Evolutionary conservation across 805 yeast genomes (phyloP).

Genomic region (Blastobotrys americana): DNA sequence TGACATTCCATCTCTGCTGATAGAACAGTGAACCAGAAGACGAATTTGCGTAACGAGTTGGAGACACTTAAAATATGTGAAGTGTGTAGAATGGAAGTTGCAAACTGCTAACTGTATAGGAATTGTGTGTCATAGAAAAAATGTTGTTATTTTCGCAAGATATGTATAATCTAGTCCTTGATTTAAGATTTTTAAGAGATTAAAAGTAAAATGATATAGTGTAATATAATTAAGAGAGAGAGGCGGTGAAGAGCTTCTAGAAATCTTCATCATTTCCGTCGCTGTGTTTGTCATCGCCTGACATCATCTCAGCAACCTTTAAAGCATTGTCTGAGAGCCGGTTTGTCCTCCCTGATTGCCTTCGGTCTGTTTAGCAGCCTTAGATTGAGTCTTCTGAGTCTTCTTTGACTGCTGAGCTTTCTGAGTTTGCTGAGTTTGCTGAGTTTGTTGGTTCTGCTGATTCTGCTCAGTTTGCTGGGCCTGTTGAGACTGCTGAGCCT

Average conservation of each 20-base stretch:
- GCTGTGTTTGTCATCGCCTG: too few species aligned
- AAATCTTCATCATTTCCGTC: too few species aligned
- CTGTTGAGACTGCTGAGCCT: not conserved
- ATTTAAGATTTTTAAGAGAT: not conserved
- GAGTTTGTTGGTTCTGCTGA: not conserved
- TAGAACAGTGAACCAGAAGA: too few species aligned
- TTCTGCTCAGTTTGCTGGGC: not conserved
- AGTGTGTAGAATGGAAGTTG: too few species aligned
- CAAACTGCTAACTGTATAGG: too few species aligned
- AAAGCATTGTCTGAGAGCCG: not conserved
- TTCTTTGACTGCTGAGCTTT: not conserved
- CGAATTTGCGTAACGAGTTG: too few species aligned
- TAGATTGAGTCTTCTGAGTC: not conserved
- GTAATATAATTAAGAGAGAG: not conserved
- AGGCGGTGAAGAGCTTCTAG: not conserved
- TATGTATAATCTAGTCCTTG: not conserved
- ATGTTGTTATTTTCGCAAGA: too few species aligned
- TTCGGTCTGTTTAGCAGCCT: not conserved
- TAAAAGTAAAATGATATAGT: not conserved
- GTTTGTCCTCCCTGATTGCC: slow-evolving; percentile 4
- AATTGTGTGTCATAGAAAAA: too few species aligned
- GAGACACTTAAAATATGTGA: too few species aligned
- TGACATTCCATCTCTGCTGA: too few species aligned
- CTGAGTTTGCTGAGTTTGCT: not conserved
- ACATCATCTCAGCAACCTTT: not conserved